These are phyloP conservation scores for Colletotrichum incanum DNA, from an alignment of 2,329 filamentous ascomycete species.

Conservation along the genomic window DNA sequence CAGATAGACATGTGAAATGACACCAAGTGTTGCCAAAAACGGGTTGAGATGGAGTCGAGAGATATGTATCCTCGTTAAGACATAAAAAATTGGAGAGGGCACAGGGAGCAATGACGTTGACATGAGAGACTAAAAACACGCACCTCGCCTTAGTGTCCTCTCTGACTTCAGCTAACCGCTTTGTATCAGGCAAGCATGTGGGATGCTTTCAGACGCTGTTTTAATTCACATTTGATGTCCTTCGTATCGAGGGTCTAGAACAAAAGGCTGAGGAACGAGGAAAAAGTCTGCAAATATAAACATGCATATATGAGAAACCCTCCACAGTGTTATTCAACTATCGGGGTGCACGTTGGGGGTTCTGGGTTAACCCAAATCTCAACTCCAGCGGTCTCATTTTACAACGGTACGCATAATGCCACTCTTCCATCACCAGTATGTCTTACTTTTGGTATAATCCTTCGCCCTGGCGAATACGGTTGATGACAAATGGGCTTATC, in stretches of 20 bases:
- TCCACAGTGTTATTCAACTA: neutral
- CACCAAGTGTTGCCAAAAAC: neutral
- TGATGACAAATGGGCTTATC: neutral
- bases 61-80: conserved; percentile 17
- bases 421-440: neutral
- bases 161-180: conserved; percentile 14
- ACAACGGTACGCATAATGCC: neutral
- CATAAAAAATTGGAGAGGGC: conserved; percentile 6
- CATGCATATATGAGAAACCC: neutral
- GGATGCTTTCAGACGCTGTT: conserved; percentile 3
- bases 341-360: neutral
- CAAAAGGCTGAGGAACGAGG: neutral
- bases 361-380: neutral
- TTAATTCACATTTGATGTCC: neutral
- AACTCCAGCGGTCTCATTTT: neutral
- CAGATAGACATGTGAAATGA: neutral
- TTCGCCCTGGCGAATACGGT: neutral
- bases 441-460: neutral
- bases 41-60: conserved; percentile 2
- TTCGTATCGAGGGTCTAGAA: neutral
- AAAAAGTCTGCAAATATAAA: neutral
- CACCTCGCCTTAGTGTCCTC: conserved; percentile 4
- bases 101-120: conserved; percentile 38
- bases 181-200: conserved; percentile 17
- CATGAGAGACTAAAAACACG: conserved; percentile 36